Conservation (phyloP, 345 rosid species). For the Acer negundo region DNA sequence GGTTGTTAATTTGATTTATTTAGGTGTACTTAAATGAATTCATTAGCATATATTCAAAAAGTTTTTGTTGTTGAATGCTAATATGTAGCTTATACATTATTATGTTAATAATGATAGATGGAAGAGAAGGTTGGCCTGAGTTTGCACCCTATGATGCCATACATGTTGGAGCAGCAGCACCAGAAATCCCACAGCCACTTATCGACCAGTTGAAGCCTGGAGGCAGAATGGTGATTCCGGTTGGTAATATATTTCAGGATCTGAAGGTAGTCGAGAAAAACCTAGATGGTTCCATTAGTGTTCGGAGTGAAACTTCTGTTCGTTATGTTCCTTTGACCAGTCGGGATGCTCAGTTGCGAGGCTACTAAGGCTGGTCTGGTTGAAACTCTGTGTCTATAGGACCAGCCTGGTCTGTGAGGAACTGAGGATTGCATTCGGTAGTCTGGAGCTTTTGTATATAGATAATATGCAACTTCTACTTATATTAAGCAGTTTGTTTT, state of each 20-base stretch:
- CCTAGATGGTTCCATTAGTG: slow-evolving; percentile 73
- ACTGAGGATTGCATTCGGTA: neutral
- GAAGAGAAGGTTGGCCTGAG: slow-evolving; percentile 89
- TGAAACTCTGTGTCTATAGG: slow-evolving; percentile 1
- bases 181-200: slow-evolving; percentile 82
- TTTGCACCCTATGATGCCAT: slow-evolving; percentile 90
- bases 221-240: slow-evolving; percentile 97
- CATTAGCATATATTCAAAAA: neutral
- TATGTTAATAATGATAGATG: slow-evolving; percentile 50
- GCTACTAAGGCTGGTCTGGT: slow-evolving; percentile 18
- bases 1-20: neutral
- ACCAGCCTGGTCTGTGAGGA: neutral
- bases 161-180: slow-evolving; percentile 98
- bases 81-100: neutral
- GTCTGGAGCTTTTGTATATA: neutral
- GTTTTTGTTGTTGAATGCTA: neutral
- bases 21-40: neutral
- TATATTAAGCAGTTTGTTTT: neutral
- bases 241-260: slow-evolving; percentile 81
- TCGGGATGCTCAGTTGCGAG: slow-evolving; percentile 69
- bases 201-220: slow-evolving; percentile 94
- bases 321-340: slow-evolving; percentile 96
- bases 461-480: neutral
- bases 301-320: slow-evolving; percentile 66
- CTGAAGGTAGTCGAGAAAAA: slow-evolving; percentile 74